These are phyloP conservation scores for Tolypocladium inflatum DNA, from an alignment of 2,329 filamentous ascomycete genomes.

Conservation along the genomic window DNA sequence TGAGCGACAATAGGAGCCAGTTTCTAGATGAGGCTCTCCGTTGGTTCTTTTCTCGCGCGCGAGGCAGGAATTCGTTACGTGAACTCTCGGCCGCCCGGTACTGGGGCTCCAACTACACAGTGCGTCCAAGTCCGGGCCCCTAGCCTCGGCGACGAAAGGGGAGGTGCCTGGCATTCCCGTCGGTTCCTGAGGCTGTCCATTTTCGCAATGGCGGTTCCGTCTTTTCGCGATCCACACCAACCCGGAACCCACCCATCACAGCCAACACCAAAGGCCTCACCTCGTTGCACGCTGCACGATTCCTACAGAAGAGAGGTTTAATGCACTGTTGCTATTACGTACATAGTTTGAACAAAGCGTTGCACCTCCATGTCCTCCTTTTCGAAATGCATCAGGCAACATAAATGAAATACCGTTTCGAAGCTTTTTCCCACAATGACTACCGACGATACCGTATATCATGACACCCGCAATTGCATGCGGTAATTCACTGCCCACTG, in stretches of 20 bases:
- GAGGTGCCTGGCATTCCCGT: not conserved
- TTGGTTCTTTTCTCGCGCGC: not conserved
- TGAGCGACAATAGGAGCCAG: not conserved
- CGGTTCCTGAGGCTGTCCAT: not conserved
- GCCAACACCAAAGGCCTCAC: not conserved
- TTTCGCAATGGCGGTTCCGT: not conserved
- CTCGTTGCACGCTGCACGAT: not conserved
- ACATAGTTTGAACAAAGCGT: not conserved
- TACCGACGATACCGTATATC: not conserved
- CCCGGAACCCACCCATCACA: not conserved
- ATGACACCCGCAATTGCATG: not conserved
- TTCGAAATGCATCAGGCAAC: not conserved
- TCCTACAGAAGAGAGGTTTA: not conserved
- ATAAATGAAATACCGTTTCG: not conserved
- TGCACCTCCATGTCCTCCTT: not conserved
- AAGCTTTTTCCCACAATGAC: too few species aligned
- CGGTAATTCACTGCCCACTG: not conserved
- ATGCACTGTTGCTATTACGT: not conserved
- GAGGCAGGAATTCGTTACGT: not conserved
- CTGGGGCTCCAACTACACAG: not conserved
- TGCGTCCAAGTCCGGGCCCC: not conserved
- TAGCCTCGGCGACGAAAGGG: not conserved
- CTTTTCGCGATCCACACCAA: slow-evolving; percentile 1
- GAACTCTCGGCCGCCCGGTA: not conserved
- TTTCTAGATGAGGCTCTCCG: not conserved